Evolutionary conservation across 371 early-diverging fungal species (phyloP).

Genomic region (Lichtheimia ornata): DNA sequence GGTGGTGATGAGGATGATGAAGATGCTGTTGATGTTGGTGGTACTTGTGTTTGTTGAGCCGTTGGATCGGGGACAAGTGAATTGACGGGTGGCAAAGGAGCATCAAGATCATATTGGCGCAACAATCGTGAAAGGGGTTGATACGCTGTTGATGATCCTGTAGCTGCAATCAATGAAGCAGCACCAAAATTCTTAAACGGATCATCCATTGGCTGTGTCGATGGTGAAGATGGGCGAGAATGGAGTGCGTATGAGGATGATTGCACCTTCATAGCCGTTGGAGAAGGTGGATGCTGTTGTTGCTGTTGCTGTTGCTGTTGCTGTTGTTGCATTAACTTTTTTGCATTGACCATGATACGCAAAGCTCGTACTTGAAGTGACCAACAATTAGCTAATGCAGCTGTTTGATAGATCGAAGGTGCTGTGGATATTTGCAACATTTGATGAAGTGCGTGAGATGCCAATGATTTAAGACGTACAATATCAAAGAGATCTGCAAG

Average conservation of each 20-base stretch:
- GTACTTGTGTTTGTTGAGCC: neutral
- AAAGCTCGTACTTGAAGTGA: conserved; percentile 58
- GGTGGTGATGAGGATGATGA: neutral
- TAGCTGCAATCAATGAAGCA: neutral
- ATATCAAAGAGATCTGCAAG: conserved; percentile 58
- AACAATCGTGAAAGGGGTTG: conserved; percentile 16
- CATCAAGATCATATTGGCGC: conserved; percentile 16
- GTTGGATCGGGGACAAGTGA: no score
- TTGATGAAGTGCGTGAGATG: conserved; percentile 55
- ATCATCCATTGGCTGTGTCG: conserved; percentile 16
- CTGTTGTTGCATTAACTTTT: conserved; percentile 36
- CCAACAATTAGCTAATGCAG: conserved; percentile 47
- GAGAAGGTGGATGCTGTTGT: conserved; percentile 5
- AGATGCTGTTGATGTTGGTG: neutral
- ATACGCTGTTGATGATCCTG: conserved; percentile 1
- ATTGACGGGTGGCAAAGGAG: neutral
- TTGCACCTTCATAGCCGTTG: neutral
- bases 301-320: conserved; percentile 16
- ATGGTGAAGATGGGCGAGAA: neutral
- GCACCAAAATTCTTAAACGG: conserved; percentile 3
- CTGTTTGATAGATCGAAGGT: conserved; percentile 58
- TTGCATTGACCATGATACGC: conserved; percentile 47
- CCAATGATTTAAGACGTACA: conserved; percentile 54
- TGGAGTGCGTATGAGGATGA: no score
- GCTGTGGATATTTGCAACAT: conserved; percentile 62